Percentiles rank a stretch among this genome's conserved stretches.
Evolutionary conservation across 2,329 filamentous ascomycete genomes (phyloP).

Genomic region (Penicillium sclerotigenum): DNA sequence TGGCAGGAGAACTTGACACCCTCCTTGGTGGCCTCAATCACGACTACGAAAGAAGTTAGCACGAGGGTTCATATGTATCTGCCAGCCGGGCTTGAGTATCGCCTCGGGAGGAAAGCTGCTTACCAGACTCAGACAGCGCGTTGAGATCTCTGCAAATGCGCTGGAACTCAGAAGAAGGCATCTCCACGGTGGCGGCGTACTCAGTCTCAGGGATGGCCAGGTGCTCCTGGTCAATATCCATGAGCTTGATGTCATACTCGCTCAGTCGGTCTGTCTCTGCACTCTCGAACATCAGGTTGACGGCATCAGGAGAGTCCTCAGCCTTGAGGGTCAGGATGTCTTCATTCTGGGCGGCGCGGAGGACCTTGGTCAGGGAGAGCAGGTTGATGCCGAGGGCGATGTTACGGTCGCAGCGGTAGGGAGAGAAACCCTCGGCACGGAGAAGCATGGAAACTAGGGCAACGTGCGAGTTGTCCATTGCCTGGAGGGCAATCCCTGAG

Average conservation of each 20-base stretch:
- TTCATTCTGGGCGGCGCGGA: conserved; percentile 89
- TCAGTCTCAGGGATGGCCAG: conserved; percentile 98
- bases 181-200: conserved; percentile 83
- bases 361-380: conserved; percentile 91
- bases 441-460: conserved; percentile 99
- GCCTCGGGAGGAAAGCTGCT: conserved; percentile 29
- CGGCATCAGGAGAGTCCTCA: conserved; percentile 90
- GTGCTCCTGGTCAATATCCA: conserved; percentile 99
- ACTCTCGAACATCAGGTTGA: conserved; percentile 96
- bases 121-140: conserved; percentile 93
- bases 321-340: conserved; percentile 96
- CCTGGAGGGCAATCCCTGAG: conserved; percentile 93
- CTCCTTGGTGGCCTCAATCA: conserved; percentile 95
- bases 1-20: conserved; percentile 91
- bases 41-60: conserved; percentile 57
- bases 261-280: conserved; percentile 81
- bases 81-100: neutral
- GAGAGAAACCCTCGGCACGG: conserved; percentile 89
- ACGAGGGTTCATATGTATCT: neutral
- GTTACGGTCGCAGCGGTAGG: conserved; percentile 98
- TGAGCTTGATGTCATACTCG: conserved; percentile 99
- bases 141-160: conserved; percentile 91
- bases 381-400: conserved; percentile 98
- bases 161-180: conserved; percentile 88
- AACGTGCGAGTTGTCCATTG: conserved; percentile 99